Evolutionary conservation across 192 early-diverging fungal genomes (phyloP).

Genomic region (Diversispora eburnea): DNA sequence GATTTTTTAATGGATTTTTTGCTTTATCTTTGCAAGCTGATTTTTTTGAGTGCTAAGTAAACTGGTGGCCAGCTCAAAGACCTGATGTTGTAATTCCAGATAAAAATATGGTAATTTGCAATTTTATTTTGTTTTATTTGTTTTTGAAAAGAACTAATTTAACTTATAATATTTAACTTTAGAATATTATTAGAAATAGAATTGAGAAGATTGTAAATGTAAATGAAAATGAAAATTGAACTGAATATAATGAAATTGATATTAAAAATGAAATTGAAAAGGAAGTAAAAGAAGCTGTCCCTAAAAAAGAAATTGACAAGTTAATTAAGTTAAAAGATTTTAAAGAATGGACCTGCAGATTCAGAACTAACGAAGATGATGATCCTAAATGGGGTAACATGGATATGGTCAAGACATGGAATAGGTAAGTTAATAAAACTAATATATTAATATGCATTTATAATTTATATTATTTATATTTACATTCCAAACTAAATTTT

Average conservation of each 20-base stretch:
- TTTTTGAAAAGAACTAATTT: too few relatives aligned
- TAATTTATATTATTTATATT: neutral
- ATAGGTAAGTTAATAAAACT: constrained; percentile 6
- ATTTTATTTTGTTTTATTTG: too few relatives aligned
- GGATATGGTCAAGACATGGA: constrained; percentile 14
- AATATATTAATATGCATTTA: neutral
- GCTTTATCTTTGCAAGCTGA: constrained; percentile 25
- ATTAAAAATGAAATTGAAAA: neutral
- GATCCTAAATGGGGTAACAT: constrained; percentile 17
- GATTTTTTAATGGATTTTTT: constrained; percentile 21
- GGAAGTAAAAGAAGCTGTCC: neutral
- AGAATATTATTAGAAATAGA: too few relatives aligned
- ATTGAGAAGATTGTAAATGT: neutral
- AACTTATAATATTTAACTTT: too few relatives aligned
- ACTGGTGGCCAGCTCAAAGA: constrained; percentile 27
- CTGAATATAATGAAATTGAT: neutral
- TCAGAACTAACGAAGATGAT: neutral
- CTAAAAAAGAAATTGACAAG: too few relatives aligned
- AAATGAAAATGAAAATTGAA: neutral
- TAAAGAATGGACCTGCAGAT: constrained; percentile 15
- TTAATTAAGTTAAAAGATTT: neutral
- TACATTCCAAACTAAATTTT: too few relatives aligned
- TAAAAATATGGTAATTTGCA: neutral
- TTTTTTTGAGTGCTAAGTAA: constrained; percentile 15
- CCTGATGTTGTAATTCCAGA: constrained; percentile 13